These are phyloP conservation scores for Geotrichum klebahnii DNA, from an alignment of 1,139 yeast species.

Conservation along the genomic window DNA sequence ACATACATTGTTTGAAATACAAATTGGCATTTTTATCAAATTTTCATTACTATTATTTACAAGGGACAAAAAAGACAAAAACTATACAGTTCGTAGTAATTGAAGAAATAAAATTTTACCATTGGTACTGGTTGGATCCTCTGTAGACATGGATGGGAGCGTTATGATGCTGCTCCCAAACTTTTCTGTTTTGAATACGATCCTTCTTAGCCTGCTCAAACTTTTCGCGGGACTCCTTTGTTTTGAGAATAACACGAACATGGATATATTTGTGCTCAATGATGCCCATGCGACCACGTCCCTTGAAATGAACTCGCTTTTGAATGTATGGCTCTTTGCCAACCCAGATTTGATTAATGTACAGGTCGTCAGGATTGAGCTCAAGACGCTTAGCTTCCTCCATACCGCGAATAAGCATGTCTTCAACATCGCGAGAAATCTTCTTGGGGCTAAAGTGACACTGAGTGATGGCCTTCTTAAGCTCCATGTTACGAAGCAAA, in stretches of 20 bases:
- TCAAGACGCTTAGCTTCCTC: constrained; percentile 62
- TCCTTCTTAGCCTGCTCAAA: constrained; percentile 43
- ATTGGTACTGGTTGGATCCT: constrained; percentile 34
- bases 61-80: background rate
- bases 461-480: constrained; percentile 82
- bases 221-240: constrained; percentile 54
- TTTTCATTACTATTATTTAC: constrained; percentile 12
- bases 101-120: constrained; percentile 31
- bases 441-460: constrained; percentile 83
- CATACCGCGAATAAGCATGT: constrained; percentile 66
- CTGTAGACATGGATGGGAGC: constrained; percentile 31
- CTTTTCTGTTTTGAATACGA: constrained; percentile 43
- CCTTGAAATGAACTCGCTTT: constrained; percentile 77
- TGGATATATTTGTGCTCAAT: constrained; percentile 75
- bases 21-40: constrained; percentile 7
- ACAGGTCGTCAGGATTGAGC: constrained; percentile 57
- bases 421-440: constrained; percentile 74
- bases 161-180: constrained; percentile 32
- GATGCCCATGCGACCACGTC: constrained; percentile 85
- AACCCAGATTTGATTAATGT: constrained; percentile 81
- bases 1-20: constrained; percentile 3
- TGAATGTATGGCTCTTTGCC: constrained; percentile 80
- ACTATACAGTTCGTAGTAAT: too few species aligned
- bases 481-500: constrained; percentile 64
- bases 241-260: constrained; percentile 69